Evolutionary conservation across 306 rosid species (phyloP), one percentile per base, ranked within the genome.

Genomic region (Prunus campanulata): DNA sequence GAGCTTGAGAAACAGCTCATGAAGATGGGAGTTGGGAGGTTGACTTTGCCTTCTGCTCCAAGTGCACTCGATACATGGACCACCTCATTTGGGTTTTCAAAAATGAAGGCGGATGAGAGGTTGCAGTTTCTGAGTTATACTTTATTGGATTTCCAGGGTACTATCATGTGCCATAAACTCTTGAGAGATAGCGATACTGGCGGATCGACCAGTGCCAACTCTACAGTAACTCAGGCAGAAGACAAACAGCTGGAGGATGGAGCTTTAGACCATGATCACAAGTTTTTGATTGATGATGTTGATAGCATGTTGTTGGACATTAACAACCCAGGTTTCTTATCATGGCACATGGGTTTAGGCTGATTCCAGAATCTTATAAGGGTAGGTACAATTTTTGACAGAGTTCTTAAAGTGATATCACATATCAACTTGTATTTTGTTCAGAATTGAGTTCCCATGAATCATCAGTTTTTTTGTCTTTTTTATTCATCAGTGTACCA

Each of bases 81-180:
- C 68, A 35, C 90, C 14, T 73, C 90, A 1, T 90, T 93, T 61
- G 91, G 87, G 25, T 91, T 89, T 81, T 57, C 55, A 0, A 66
- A 15, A 73, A 88, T 88, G 90, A 78, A 84, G 0, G 39, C 0
- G 3, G 76, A 57, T 11, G 92, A 84, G 24, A 84, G 71, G 44
- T 24, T 18, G 62, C 47, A 64, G 19, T 50, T 81, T 47, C 15
- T 78, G 3, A 77, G 72, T 1, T 75, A 79, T 22, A 80, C 69
- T 44, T 70, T 89, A 29, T 66, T 85, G 66, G 83, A 79, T 24
- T 93, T 93, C 54, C 80, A 70, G 11, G 90, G 54, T 29, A 83
- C 88, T 3, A 59, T 66, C 42, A 65, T 80, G 87, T 93, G 98
- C 78, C 90, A 86, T 47, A 93, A 91, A 71, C 11, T 59, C 11